phyloP scores from a whole-genome alignment of 768 basidiomycete genomes.

The Calocybe gangraenosa region DNA sequence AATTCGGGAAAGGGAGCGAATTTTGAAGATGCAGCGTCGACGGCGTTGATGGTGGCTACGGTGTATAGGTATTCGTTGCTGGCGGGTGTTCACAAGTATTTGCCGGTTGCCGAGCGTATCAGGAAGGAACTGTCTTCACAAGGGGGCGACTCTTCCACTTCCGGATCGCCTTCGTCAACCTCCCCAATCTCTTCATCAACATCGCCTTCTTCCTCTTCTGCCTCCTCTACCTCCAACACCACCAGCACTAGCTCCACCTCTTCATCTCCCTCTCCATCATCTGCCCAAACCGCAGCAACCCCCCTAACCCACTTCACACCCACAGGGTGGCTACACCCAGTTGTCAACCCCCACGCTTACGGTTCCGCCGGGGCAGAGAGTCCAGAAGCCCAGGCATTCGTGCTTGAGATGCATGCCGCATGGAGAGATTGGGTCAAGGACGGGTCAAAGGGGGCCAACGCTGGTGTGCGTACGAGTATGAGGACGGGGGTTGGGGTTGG shows the following conservation, averaged over 20 bases:
- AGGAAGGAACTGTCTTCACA: conserved; percentile 35
- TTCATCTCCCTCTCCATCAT: too few species aligned
- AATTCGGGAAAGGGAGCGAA: conserved; percentile 24
- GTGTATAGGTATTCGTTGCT: conserved; percentile 71
- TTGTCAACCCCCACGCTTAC: conserved; percentile 67
- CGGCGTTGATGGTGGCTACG: conserved; percentile 70
- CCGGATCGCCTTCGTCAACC: conserved; percentile 4
- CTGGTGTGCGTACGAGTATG: conserved; percentile 14
- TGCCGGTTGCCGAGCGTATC: conserved; percentile 55
- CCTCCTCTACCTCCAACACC: too few species aligned
- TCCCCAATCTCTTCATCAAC: background rate
- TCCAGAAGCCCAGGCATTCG: conserved; percentile 79
- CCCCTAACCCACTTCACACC: conserved; percentile 48
- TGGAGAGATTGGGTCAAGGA: conserved; percentile 68
- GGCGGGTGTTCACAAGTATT: conserved; percentile 38
- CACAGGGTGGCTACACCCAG: conserved; percentile 67
- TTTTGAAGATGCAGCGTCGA: conserved; percentile 72
- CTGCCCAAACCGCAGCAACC: too few species aligned
- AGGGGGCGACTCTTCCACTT: conserved; percentile 13
- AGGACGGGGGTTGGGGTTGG: too few species aligned
- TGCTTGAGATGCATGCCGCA: conserved; percentile 69
- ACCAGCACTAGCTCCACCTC: too few species aligned
- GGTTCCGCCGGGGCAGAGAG: conserved; percentile 45
- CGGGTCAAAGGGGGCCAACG: conserved; percentile 51
- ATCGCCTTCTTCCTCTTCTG: too few species aligned